Base-by-base conservation (phyloP, 2,329 filamentous ascomycete genomes). In the Ciborinia camelliae region DNA sequence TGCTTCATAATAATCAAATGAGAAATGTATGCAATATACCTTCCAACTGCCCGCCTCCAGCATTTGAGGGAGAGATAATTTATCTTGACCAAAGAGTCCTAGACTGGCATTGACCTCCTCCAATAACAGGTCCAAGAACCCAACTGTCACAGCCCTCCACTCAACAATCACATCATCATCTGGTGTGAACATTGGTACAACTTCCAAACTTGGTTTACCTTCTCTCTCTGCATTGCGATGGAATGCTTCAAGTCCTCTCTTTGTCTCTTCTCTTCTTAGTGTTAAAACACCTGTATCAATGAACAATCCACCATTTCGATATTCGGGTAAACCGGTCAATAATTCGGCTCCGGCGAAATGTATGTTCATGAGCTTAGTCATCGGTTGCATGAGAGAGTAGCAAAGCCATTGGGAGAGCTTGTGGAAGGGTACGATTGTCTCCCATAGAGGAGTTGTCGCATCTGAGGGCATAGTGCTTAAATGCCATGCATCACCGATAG, bases 21-120 rank as follows among this genome's bases (percentile, higher is more conserved):
- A 53, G 23, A 20, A 68, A 57, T 39, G 60, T 47, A 37, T 28
- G 35, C 26, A 65, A 72, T 85, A 79, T 77, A 95, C 93, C 90
- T 98, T 98, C 94, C 95, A 99, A 75, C 91, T 96, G 60, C 95
- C 95, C 18, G 94, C 95, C 77, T 98, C 95, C 23, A 99, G 82
- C 80, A 99, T 86, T 76, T 99, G 95, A 7, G 93, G 87, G 70
- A 98, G 78, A 48, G 81, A 90, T 75, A 99, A 79, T 71, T 82
- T 82, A 70, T 94, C 86, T 45, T 85, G 80, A 4, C 90, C 91
- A 9, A 81, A 82, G 48, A 97, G 78, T 64, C 85, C 86, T 55
- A 97, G 77, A 55, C 84, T 79, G 48, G 81, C 77, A 75, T 91
- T 91, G 70, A 92, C 89, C 66, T 90, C 87, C 3, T 80, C 81